Evolutionary conservation across 202 grass and related monocot genomes (phyloP), one percentile per base, ranked within the genome.

Genomic region (Setaria viridis): DNA sequence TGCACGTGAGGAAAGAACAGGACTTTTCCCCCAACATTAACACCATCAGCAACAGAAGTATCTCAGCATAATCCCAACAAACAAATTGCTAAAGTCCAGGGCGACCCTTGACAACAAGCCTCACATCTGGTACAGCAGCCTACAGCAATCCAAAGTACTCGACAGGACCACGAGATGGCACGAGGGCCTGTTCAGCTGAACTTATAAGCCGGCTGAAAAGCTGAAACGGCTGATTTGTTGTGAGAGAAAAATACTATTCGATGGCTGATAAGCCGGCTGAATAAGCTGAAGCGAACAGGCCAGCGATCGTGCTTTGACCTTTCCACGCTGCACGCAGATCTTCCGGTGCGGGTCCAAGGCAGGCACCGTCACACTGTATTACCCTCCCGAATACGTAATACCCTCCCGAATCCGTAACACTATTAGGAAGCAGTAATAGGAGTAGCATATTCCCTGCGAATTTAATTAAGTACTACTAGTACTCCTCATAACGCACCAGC

Each of bases 341-440:
- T 32, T 30, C 37, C 30, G 30, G 55, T 48, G 56, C 53, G 58
- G 76, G 77, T 84, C 83, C 83, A 47, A 74, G 15, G n/a, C 3
- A 54, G 76, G 19, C 50, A 73, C 15, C 60, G 70, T 55, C 48
- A 41, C 41, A 37, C 35, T 63, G 66, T 78, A 90, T 33, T 70
- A 49, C 32, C 16, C 72, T 74, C 67, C 59, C 4, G 62, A 72
- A 73, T 74, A 41, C 29, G 66, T 8, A 66, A 76, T 48, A 66
- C 17, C 16, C 72, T 74, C 67, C 50, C 4, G 62, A 72, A 73
- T 74, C 49, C 29, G 66, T 11, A 72, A 76, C 57, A 66, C 17
- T 72, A 11, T 41, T 9, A 20, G 4, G 54, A 62, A 50, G 9
- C 55, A 78, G 56, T 50, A 55, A 32, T 0, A 32, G 10, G 29